Conservation (phyloP, 2,329 filamentous ascomycete species). For the Penicillium thymicola region DNA sequence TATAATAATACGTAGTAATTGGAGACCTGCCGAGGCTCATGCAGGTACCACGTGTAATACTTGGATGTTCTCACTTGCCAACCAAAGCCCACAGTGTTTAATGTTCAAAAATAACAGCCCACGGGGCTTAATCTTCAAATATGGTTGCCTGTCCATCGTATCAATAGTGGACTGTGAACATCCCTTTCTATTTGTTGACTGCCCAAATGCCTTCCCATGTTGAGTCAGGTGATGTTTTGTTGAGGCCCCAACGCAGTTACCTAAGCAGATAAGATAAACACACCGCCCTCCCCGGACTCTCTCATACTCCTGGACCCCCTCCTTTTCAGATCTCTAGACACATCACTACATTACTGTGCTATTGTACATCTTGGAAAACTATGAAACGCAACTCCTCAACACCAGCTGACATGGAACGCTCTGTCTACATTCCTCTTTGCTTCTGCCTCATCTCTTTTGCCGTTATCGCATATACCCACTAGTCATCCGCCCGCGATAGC, state of each 20-base stretch:
- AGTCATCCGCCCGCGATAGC: conserved; percentile 4
- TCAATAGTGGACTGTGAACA: background rate
- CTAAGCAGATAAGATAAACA: conserved; percentile 3
- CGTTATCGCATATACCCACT: conserved; percentile 37
- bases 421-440: conserved; percentile 36
- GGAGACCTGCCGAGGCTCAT: background rate
- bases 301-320: conserved; percentile 1
- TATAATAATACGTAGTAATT: background rate
- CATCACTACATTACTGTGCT: background rate
- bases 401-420: conserved; percentile 31
- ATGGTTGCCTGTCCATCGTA: background rate
- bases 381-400: conserved; percentile 16
- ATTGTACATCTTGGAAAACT: background rate
- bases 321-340: background rate
- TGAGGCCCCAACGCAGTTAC: conserved; percentile 12
- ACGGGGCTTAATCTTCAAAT: background rate
- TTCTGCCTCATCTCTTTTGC: conserved; percentile 39
- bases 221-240: conserved; percentile 12
- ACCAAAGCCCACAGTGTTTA: background rate
- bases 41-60: conserved; percentile 1
- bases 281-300: conserved; percentile 1
- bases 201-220: background rate
- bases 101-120: background rate
- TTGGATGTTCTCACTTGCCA: background rate
- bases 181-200: background rate